These are phyloP conservation scores for Tylopilus vinaceipallidus DNA, from an alignment of 768 basidiomycete genomes.

Conservation along the genomic window DNA sequence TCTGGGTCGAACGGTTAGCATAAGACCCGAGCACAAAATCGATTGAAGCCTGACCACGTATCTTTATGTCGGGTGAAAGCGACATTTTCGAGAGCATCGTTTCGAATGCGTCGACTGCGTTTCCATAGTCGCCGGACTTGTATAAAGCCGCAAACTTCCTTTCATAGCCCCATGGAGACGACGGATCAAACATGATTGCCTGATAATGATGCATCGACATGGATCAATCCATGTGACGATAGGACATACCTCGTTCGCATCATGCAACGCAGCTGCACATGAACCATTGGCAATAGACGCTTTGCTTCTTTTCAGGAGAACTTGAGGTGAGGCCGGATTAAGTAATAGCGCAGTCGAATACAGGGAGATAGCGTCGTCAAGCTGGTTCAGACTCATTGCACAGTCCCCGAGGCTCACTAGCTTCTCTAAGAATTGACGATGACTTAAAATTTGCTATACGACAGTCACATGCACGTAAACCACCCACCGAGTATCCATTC, in stretches of 20 bases:
- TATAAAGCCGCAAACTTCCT: constrained; percentile 7
- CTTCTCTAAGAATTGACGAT: background rate
- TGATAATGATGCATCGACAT: background rate
- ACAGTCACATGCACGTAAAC: background rate
- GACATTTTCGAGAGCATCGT: constrained; percentile 10
- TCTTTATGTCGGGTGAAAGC: background rate
- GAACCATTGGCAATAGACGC: background rate
- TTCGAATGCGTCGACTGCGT: constrained; percentile 3
- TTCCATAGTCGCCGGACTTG: background rate
- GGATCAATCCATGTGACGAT: background rate
- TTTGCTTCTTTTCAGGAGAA: constrained; percentile 10
- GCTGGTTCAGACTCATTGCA: background rate
- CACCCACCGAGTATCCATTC: constrained; percentile 3
- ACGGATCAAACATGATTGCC: constrained; percentile 11
- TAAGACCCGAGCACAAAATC: background rate
- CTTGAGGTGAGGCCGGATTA: background rate
- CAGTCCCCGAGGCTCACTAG: background rate
- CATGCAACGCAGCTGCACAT: constrained; percentile 5
- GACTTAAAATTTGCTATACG: background rate
- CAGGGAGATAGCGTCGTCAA: constrained; percentile 2
- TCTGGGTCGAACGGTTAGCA: background rate
- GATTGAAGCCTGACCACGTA: constrained; percentile 8
- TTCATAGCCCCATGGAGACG: constrained; percentile 10
- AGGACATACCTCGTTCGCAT: constrained; percentile 6
- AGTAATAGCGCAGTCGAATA: constrained; percentile 8